phyloP scores from a whole-genome alignment of 2,329 filamentous ascomycete species.

The Talaromyces piceae region DNA sequence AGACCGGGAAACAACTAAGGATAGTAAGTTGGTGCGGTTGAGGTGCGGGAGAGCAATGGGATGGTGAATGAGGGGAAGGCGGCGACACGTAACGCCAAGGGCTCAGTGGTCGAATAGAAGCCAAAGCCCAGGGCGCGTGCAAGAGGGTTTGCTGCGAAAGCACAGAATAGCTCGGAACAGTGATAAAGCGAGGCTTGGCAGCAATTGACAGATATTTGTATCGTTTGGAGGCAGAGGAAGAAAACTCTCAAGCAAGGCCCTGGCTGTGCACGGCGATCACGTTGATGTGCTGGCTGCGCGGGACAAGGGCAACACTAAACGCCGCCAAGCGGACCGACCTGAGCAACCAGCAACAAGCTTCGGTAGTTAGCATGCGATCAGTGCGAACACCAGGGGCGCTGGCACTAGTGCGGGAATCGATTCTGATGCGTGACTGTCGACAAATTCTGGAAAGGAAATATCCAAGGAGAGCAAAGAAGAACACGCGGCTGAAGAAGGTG shows the following conservation, averaged over 20 bases:
- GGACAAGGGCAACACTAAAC: not conserved
- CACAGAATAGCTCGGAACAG: not conserved
- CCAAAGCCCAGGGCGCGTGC: not conserved
- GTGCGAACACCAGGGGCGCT: not conserved
- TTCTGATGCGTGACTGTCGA: not conserved
- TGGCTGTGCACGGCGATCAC: not conserved
- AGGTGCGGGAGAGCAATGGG: slow-evolving; percentile 8
- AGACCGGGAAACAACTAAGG: slow-evolving; percentile 12
- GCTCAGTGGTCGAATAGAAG: not conserved
- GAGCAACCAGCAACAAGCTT: not conserved
- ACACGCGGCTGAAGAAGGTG: not conserved
- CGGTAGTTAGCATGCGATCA: not conserved
- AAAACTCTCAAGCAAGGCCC: not conserved
- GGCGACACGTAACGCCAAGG: slow-evolving; percentile 5
- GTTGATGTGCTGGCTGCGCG: slow-evolving; percentile 1
- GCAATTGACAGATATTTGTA: not conserved
- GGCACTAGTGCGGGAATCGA: not conserved
- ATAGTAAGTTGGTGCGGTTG: too few relatives aligned
- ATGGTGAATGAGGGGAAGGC: slow-evolving; percentile 12
- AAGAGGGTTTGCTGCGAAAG: not conserved
- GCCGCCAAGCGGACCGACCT: slow-evolving; percentile 1
- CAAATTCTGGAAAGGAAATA: not conserved
- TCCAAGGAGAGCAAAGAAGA: not conserved
- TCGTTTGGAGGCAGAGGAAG: not conserved
- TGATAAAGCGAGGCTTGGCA: not conserved